A percentile compares a stretch with the other conserved stretches of the same genome.
Conservation (phyloP, 2,329 filamentous ascomycete genomes). For the Coniochaeta ligniaria region DNA sequence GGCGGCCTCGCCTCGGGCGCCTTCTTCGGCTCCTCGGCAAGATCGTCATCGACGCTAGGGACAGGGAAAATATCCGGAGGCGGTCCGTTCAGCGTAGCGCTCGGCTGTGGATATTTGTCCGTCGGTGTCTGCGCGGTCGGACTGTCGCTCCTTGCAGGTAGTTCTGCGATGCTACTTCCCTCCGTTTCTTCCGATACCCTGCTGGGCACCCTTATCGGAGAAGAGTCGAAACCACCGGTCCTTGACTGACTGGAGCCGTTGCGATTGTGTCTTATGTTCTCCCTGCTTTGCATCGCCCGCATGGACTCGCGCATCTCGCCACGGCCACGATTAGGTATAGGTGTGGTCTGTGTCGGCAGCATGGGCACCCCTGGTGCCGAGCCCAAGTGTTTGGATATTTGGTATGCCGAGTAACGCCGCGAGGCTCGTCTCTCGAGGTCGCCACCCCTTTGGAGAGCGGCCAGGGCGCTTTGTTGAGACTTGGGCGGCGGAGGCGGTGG, state of each 20-base stretch:
- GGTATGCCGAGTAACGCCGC: slow-evolving; percentile 88
- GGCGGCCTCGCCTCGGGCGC: neutral
- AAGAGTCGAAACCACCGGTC: slow-evolving; percentile 39
- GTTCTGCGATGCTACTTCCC: slow-evolving; percentile 11
- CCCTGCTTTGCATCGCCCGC: slow-evolving; percentile 54
- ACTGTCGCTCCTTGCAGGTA: slow-evolving; percentile 28
- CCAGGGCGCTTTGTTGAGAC: slow-evolving; percentile 81
- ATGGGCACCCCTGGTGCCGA: slow-evolving; percentile 77
- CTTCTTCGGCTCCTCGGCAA: slow-evolving; percentile 12
- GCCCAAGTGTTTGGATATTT: slow-evolving; percentile 90
- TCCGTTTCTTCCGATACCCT: slow-evolving; percentile 57
- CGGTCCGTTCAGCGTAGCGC: slow-evolving; percentile 53
- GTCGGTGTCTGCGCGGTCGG: slow-evolving; percentile 53
- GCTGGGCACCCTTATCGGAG: slow-evolving; percentile 52
- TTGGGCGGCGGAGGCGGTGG: slow-evolving; percentile 74
- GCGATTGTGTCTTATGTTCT: slow-evolving; percentile 41
- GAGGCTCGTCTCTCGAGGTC: slow-evolving; percentile 90
- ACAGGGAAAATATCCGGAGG: slow-evolving; percentile 40
- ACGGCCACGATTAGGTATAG: slow-evolving; percentile 76
- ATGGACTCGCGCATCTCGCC: slow-evolving; percentile 77
- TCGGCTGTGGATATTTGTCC: slow-evolving; percentile 50
- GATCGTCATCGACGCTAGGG: slow-evolving; percentile 16
- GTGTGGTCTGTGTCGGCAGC: slow-evolving; percentile 75
- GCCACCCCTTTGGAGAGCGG: slow-evolving; percentile 83
- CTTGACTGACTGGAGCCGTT: slow-evolving; percentile 37